Percentiles rank a stretch among this genome's conserved stretches.
These are phyloP conservation scores for Solanum chmielewskii DNA, from an alignment of 257 asterid genomes.

Conservation along the genomic window DNA sequence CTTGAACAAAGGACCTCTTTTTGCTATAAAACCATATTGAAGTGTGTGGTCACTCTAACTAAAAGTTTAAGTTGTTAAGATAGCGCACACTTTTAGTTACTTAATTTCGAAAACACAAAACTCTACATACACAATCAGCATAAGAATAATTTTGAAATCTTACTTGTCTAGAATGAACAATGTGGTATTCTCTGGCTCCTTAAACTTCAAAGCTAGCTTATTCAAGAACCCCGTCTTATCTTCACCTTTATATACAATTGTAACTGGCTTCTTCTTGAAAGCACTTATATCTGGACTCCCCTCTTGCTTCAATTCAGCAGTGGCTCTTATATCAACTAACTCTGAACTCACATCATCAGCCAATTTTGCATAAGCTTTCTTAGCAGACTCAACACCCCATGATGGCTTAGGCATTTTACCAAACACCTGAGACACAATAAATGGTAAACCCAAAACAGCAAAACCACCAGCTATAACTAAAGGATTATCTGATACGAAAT, in stretches of 20 bases:
- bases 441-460: conserved; percentile 54
- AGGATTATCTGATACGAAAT: conserved; percentile 51
- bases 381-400: conserved; percentile 84
- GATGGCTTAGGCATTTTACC: conserved; percentile 51
- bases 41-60: not conserved
- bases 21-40: not conserved
- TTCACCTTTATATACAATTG: conserved; percentile 55
- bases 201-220: conserved; percentile 62
- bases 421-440: conserved; percentile 51
- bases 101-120: not conserved
- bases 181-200: conserved; percentile 82
- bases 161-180: conserved; percentile 92
- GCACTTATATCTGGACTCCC: conserved; percentile 74
- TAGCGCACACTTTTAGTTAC: not conserved
- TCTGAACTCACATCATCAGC: conserved; percentile 57
- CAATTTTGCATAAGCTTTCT: conserved; percentile 60
- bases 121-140: not conserved
- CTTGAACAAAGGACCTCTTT: not conserved
- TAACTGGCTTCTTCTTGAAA: conserved; percentile 69
- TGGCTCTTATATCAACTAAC: conserved; percentile 63
- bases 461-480: conserved; percentile 44
- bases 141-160: conserved; percentile 9
- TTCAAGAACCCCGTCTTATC: conserved; percentile 80
- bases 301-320: conserved; percentile 24
- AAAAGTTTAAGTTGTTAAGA: not conserved